Percentiles rank a stretch among this genome's conserved stretches.
Evolutionary conservation across 352 stramenopile species (phyloP).

Genomic region (Plasmopara viticola): DNA sequence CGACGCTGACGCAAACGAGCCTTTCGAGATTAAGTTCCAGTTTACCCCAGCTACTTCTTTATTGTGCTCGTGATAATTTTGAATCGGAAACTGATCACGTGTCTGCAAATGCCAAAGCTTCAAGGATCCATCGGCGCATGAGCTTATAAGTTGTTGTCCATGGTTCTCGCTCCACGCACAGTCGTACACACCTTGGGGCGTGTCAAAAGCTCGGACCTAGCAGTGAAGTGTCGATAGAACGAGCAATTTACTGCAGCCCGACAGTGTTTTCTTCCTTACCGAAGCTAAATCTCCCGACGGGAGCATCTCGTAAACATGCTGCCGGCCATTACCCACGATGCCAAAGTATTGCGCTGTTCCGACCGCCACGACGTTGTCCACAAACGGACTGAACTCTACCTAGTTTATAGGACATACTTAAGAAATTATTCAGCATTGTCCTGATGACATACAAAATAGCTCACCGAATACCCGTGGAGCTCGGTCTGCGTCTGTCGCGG

Average conservation of each 20-base stretch:
- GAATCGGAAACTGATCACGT: conserved; percentile 82
- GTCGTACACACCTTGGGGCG: conserved; percentile 85
- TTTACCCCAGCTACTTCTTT: conserved; percentile 85
- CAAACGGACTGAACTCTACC: conserved; percentile 90
- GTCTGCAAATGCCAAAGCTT: conserved; percentile 90
- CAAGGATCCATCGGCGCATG: conserved; percentile 77
- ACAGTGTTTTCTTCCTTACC: conserved; percentile 19
- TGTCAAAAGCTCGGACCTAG: conserved; percentile 85
- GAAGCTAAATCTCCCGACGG: conserved; percentile 52
- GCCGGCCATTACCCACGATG: conserved; percentile 87
- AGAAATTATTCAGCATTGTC: background rate
- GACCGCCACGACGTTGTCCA: conserved; percentile 81
- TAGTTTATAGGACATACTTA: conserved; percentile 14
- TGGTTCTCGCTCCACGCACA: conserved; percentile 88
- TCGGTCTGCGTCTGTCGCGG: conserved; percentile 51
- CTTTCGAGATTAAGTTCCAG: conserved; percentile 88
- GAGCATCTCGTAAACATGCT: conserved; percentile 78
- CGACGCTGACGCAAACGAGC: conserved; percentile 79
- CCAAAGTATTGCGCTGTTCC: conserved; percentile 90
- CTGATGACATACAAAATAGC: background rate
- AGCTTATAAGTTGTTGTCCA: conserved; percentile 79
- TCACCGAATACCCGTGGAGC: conserved; percentile 63
- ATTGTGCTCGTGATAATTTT: conserved; percentile 82
- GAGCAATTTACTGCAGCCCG: background rate
- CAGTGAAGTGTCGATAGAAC: background rate